Conservation (phyloP, 768 basidiomycete species). For the Phanerodontia chrysosporium region DNA sequence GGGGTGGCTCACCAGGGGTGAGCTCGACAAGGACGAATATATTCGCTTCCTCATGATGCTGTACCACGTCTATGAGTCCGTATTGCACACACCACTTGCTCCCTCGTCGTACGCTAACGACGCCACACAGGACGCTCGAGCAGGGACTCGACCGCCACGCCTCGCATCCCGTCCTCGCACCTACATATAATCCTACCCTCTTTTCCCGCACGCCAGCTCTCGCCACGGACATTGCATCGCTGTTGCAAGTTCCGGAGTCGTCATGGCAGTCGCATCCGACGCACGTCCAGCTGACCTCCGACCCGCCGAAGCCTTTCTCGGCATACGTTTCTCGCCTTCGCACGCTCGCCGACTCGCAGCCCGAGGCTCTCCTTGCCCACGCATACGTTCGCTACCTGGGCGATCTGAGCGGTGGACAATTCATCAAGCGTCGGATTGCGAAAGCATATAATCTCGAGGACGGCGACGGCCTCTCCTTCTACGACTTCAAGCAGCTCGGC, state of each 20-base stretch:
- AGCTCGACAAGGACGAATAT: constrained; percentile 61
- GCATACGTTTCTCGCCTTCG: constrained; percentile 53
- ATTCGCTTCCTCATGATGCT: constrained; percentile 70
- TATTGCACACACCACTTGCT: background rate
- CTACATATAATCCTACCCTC: constrained; percentile 67
- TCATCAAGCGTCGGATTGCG: constrained; percentile 55
- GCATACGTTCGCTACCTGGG: constrained; percentile 82
- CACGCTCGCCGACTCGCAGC: constrained; percentile 35
- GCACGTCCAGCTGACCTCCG: constrained; percentile 39
- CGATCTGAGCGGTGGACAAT: constrained; percentile 76
- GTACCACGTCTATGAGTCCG: constrained; percentile 76
- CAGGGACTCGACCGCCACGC: constrained; percentile 54
- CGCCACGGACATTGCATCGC: constrained; percentile 61
- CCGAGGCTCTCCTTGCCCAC: constrained; percentile 59
- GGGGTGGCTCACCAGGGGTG: constrained; percentile 51
- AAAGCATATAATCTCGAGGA: constrained; percentile 64
- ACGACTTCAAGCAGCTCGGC: constrained; percentile 58
- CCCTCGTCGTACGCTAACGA: background rate
- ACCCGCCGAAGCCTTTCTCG: constrained; percentile 45
- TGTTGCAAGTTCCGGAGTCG: constrained; percentile 49
- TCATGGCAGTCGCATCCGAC: constrained; percentile 56
- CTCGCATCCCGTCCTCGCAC: constrained; percentile 56
- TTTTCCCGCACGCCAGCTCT: constrained; percentile 59
- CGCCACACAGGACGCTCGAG: constrained; percentile 46
- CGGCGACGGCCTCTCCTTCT: constrained; percentile 52